phyloP scores from a whole-genome alignment of 345 rosid genomes.

The Lepidium aucheri region DNA sequence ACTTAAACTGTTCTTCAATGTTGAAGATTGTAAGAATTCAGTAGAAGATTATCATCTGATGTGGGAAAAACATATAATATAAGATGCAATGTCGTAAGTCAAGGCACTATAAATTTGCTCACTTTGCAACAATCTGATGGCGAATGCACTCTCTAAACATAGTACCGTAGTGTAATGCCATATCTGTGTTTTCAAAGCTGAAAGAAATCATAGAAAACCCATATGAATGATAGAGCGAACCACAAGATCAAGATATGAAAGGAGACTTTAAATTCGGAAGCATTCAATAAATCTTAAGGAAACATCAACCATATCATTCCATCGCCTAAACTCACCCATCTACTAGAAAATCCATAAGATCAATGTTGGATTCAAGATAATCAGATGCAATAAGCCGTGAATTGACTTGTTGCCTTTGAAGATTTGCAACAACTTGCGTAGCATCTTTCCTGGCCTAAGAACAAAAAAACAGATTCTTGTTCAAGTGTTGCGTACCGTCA shows the following conservation, averaged over 20 bases:
- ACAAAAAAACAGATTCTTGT: background rate
- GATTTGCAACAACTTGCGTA: constrained; percentile 95
- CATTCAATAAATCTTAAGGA: background rate
- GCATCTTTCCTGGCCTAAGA: constrained; percentile 89
- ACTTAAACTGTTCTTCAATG: background rate
- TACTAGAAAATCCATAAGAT: constrained; percentile 72
- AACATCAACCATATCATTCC: background rate
- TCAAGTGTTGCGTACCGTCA: background rate
- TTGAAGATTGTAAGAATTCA: background rate
- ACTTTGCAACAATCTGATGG: constrained; percentile 94
- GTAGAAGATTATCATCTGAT: background rate
- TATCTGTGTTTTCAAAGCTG: constrained; percentile 74
- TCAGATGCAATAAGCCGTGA: constrained; percentile 85
- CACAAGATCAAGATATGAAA: background rate
- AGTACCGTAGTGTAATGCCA: constrained; percentile 96
- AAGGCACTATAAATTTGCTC: constrained; percentile 17
- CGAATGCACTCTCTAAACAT: constrained; percentile 99
- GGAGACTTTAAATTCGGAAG: background rate
- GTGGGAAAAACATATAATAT: background rate
- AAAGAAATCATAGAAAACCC: constrained; percentile 13
- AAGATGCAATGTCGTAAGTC: background rate
- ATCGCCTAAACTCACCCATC: constrained; percentile 49
- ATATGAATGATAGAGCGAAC: background rate
- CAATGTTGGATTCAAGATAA: constrained; percentile 74
- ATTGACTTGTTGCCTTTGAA: constrained; percentile 93